phyloP scores from a whole-genome alignment of 805 yeast genomes.

The Zygoascus tannicola region DNA sequence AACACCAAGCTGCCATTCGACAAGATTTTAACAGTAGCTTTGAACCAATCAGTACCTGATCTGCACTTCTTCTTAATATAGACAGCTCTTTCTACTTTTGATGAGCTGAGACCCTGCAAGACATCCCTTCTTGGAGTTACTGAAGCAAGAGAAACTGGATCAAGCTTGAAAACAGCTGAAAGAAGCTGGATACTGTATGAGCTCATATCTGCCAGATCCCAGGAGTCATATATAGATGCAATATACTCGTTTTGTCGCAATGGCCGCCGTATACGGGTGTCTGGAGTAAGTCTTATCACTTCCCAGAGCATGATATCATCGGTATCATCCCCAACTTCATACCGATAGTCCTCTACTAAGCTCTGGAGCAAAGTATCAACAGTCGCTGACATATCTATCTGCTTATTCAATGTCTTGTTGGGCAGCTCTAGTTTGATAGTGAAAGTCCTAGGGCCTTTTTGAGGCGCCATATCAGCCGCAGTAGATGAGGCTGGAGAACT shows the following conservation, averaged over 20 bases:
- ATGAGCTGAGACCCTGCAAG: constrained; percentile 14
- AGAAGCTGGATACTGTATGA: constrained; percentile 17
- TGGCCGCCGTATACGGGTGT: constrained; percentile 20
- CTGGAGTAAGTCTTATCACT: constrained; percentile 8
- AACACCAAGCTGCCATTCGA: neutral
- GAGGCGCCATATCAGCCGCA: neutral
- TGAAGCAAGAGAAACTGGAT: constrained; percentile 24
- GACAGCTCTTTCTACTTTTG: neutral
- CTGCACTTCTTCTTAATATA: neutral
- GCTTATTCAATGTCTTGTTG: neutral
- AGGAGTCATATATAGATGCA: constrained; percentile 14
- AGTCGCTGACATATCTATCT: neutral
- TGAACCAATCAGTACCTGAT: neutral
- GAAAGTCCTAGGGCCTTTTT: neutral
- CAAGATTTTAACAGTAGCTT: neutral
- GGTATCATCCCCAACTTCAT: constrained; percentile 21
- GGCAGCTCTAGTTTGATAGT: neutral
- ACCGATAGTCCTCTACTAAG: constrained; percentile 19
- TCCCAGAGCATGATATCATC: constrained; percentile 26
- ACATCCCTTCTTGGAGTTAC: constrained; percentile 27
- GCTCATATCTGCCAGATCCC: constrained; percentile 13
- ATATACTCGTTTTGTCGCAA: constrained; percentile 20
- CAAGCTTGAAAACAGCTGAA: constrained; percentile 17
- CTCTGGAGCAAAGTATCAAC: neutral
- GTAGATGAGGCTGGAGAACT: neutral